phyloP scores from a whole-genome alignment of 1,139 yeast species.

The Zhuliangozyma blackwelliae region DNA sequence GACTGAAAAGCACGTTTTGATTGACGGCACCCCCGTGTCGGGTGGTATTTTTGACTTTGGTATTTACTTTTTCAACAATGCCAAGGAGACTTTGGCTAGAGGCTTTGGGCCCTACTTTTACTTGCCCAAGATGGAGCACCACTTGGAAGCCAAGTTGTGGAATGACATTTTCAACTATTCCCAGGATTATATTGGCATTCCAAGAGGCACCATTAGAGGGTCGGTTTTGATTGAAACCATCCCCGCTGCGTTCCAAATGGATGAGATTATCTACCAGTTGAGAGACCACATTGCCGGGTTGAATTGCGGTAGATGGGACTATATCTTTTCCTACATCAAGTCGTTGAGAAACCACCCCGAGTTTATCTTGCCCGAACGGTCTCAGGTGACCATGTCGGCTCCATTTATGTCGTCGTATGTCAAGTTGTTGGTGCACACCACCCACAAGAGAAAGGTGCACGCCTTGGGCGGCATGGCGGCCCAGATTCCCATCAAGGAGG shows the following conservation, averaged over 20 bases:
- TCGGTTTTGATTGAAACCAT: slow-evolving; percentile 77
- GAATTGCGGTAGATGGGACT: slow-evolving; percentile 84
- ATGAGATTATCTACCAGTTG: slow-evolving; percentile 72
- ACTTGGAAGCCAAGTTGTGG: slow-evolving; percentile 76
- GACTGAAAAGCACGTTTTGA: slow-evolving; percentile 64
- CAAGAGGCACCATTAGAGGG: slow-evolving; percentile 72
- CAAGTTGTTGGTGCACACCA: slow-evolving; percentile 60
- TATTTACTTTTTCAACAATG: slow-evolving; percentile 70
- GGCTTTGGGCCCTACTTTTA: slow-evolving; percentile 78
- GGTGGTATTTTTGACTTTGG: slow-evolving; percentile 80
- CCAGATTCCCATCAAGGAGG: slow-evolving; percentile 72
- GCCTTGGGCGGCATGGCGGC: slow-evolving; percentile 90
- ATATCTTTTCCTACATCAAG: slow-evolving; percentile 70
- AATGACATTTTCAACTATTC: slow-evolving; percentile 67
- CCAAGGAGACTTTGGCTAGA: slow-evolving; percentile 51
- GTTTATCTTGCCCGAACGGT: slow-evolving; percentile 66
- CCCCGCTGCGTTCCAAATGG: slow-evolving; percentile 78
- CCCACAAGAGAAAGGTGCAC: slow-evolving; percentile 72
- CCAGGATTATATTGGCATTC: slow-evolving; percentile 62
- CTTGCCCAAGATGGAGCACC: slow-evolving; percentile 79
- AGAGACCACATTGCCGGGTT: slow-evolving; percentile 73
- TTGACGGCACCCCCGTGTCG: slow-evolving; percentile 72
- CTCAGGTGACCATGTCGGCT: slow-evolving; percentile 70
- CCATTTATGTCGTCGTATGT: slow-evolving; percentile 75
- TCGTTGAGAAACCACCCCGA: slow-evolving; percentile 50